Evolutionary conservation across 257 asterid genomes (phyloP).

Genomic region (Haberlea rhodopensis): DNA sequence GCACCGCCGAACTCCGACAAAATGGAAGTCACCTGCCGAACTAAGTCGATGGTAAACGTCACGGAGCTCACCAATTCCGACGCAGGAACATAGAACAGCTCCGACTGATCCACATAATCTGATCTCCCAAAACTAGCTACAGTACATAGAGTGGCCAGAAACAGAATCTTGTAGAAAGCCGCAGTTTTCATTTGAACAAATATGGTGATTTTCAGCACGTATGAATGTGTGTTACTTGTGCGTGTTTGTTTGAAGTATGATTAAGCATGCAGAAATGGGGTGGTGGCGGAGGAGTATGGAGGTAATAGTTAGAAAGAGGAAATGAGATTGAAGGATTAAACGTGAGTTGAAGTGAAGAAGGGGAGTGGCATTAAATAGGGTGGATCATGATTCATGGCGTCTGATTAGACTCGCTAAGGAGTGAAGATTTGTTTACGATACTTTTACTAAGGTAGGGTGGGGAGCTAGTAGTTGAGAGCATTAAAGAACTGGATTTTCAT

Average conservation of each 20-base stretch:
- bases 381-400: not conserved
- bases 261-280: conserved; percentile 17
- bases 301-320: not conserved
- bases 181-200: conserved; percentile 20
- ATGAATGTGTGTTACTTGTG: not conserved
- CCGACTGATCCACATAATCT: conserved; percentile 31
- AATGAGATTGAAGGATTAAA: not conserved
- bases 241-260: no score
- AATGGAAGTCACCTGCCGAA: conserved; percentile 46
- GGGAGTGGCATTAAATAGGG: not conserved
- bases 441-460: not conserved
- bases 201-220: no score
- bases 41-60: conserved; percentile 40
- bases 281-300: no score
- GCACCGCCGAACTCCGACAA: conserved; percentile 42
- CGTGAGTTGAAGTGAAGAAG: not conserved
- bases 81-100: conserved; percentile 50
- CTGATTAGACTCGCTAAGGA: no score
- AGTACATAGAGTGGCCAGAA: conserved; percentile 25
- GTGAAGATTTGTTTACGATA: not conserved
- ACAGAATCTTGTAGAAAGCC: not conserved
- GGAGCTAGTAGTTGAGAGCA: not conserved
- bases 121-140: conserved; percentile 19
- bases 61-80: conserved; percentile 48
- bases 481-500: not conserved